Base-by-base conservation (phyloP, 202 grass and related monocot genomes). In the Setaria viridis region DNA sequence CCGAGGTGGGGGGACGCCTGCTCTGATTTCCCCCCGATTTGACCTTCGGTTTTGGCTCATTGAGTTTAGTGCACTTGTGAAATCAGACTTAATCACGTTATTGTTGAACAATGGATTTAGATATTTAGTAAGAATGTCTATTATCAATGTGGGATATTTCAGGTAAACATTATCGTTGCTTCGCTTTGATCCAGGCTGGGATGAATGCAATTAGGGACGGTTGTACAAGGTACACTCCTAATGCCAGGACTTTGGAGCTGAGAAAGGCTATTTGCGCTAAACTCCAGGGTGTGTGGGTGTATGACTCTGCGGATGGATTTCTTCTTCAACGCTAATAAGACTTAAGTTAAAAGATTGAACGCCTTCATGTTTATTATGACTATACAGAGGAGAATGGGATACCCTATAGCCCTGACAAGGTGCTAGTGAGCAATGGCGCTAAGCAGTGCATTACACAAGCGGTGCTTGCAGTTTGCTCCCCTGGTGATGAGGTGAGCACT, bases 201-300 rank as follows among this genome's bases (percentile, higher is more conserved):
- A 94, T 94, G 29, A 88, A 71, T 84, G 92, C 94, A 6, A 91
- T 97, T 73, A 86, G 78, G 82, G 78, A 94, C 86, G 94, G 90
- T 4, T 86, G 56, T 70, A 94, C 94, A 60, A 94, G 88, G 59
- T 97, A 92, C 81, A 91, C 92, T 4, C 92, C 90, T 5, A 94
- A 92, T 74, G 90, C 92, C 2, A 92, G 92, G 37, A 94, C 94
- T 51, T 33, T 97, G 62, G 94, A 97, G 75, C 90, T 97, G 63
- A 89, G 92, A 78, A 92, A 97, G 60, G 92, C 92, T 59, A 94
- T 94, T 85, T 97, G 94, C 78, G 67, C 86, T 68, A 94, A 97
- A 83, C 84, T 97, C 41, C 66, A 92, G 75, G 88, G 94, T 97
- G 39, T 62, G 80, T 66, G 42, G 5, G 45, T 71, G 68, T 37